Conservation (phyloP, 768 basidiomycete genomes). For the Leccinum fibrillosum region DNA sequence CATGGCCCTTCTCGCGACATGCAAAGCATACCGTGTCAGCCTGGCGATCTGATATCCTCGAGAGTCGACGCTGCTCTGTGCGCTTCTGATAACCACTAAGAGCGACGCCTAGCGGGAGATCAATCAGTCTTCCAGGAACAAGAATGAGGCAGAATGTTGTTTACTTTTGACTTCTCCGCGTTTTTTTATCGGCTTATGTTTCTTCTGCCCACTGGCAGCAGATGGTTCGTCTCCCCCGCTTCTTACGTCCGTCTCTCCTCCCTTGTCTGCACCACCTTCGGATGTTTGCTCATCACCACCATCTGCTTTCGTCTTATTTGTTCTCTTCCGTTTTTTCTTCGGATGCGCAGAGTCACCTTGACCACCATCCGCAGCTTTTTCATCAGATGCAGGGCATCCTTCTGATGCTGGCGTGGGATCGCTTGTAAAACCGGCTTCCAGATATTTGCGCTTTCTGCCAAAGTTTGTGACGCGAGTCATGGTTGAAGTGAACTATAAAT, state of each 20-base stretch:
- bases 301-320: slow-evolving; percentile 38
- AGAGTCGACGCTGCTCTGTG: slow-evolving; percentile 61
- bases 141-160: background rate
- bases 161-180: slow-evolving; percentile 25
- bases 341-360: slow-evolving; percentile 27
- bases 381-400: slow-evolving; percentile 1
- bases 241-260: slow-evolving; percentile 15
- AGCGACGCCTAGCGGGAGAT: slow-evolving; percentile 25
- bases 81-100: slow-evolving; percentile 24
- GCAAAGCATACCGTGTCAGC: slow-evolving; percentile 76
- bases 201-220: slow-evolving; percentile 17
- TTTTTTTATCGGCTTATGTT: slow-evolving; percentile 30
- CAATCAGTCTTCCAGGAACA: slow-evolving; percentile 6
- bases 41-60: slow-evolving; percentile 56
- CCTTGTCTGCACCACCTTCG: background rate
- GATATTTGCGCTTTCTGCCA: slow-evolving; percentile 68
- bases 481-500: background rate
- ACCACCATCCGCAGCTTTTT: background rate
- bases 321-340: slow-evolving; percentile 61
- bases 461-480: slow-evolving; percentile 79
- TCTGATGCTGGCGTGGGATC: slow-evolving; percentile 4
- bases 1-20: slow-evolving; percentile 80
- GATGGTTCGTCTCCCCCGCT: slow-evolving; percentile 14
- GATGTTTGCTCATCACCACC: slow-evolving; percentile 2
- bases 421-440: slow-evolving; percentile 55